Percentiles rank a stretch among this genome's conserved stretches.
phyloP scores from a whole-genome alignment of 2,329 filamentous ascomycete genomes.

The Harringtonia lauricola region DNA sequence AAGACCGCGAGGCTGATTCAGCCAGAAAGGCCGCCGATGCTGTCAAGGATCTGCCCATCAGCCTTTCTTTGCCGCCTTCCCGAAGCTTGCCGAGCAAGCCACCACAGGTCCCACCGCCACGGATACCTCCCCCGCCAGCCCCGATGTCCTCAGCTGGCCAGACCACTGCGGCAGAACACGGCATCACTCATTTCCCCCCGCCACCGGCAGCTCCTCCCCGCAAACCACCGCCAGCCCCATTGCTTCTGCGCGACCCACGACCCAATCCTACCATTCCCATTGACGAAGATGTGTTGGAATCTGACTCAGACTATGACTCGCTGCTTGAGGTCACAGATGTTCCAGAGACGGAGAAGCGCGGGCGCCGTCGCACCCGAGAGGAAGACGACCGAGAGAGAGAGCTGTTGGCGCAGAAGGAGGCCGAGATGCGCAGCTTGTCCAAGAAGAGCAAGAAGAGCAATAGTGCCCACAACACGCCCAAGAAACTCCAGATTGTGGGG shows the following conservation, averaged over 20 bases:
- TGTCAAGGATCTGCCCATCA: constrained; percentile 37
- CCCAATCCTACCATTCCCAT: constrained; percentile 17
- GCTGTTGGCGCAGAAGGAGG: constrained; percentile 52
- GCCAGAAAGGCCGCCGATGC: constrained; percentile 34
- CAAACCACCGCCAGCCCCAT: constrained; percentile 75
- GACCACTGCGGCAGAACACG: constrained; percentile 33
- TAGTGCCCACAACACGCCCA: constrained; percentile 32
- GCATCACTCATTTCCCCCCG: constrained; percentile 38
- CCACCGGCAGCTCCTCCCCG: constrained; percentile 51
- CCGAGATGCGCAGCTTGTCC: constrained; percentile 60
- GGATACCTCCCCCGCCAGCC: constrained; percentile 24
- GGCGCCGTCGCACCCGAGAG: constrained; percentile 72
- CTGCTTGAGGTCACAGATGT: constrained; percentile 59
- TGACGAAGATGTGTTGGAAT: constrained; percentile 56
- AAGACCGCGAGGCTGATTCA: constrained; percentile 35
- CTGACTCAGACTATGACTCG: constrained; percentile 78
- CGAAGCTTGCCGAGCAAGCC: constrained; percentile 42
- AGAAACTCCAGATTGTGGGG: not conserved
- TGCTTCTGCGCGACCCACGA: constrained; percentile 52
- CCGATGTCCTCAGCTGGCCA: not conserved
- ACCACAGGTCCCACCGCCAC: constrained; percentile 41
- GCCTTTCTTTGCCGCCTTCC: constrained; percentile 42
- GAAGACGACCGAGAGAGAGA: constrained; percentile 78
- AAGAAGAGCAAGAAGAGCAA: constrained; percentile 56
- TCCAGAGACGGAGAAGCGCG: constrained; percentile 47